Conservation (phyloP, 176 grass and related monocot species). For the Raddia distichophylla region DNA sequence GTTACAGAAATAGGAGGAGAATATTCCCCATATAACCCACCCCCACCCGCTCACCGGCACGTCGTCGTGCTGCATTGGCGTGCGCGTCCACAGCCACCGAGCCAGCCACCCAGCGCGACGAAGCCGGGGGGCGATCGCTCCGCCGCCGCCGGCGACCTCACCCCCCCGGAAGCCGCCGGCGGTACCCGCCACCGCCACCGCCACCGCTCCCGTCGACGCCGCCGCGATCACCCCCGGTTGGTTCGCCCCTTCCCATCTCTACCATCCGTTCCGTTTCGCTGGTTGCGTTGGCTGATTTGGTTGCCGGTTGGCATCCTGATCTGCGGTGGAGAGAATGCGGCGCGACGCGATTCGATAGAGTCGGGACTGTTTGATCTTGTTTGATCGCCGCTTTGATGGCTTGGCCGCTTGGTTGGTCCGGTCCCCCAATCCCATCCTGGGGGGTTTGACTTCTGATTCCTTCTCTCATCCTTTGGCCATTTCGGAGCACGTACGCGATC, state of each 20-base stretch:
- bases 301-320: background rate
- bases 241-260: conserved; percentile 1
- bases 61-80: conserved; percentile 37
- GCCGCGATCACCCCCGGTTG: conserved; percentile 30
- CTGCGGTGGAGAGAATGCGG: conserved; percentile 8
- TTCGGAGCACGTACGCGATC: background rate
- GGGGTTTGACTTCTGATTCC: background rate
- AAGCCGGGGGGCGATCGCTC: conserved; percentile 48
- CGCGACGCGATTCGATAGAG: background rate
- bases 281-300: background rate
- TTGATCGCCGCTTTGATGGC: conserved; percentile 14
- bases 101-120: conserved; percentile 32
- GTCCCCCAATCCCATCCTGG: background rate
- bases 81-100: conserved; percentile 35
- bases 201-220: background rate
- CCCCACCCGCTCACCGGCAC: background rate
- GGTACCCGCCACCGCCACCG: conserved; percentile 13
- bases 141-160: conserved; percentile 52
- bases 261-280: background rate
- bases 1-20: conserved; percentile 25
- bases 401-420: conserved; percentile 17
- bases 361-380: background rate
- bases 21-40: background rate
- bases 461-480: background rate
- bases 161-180: conserved; percentile 41